These are phyloP conservation scores for Alternaria arbusti DNA, from an alignment of 2,329 filamentous ascomycete species.

Conservation along the genomic window DNA sequence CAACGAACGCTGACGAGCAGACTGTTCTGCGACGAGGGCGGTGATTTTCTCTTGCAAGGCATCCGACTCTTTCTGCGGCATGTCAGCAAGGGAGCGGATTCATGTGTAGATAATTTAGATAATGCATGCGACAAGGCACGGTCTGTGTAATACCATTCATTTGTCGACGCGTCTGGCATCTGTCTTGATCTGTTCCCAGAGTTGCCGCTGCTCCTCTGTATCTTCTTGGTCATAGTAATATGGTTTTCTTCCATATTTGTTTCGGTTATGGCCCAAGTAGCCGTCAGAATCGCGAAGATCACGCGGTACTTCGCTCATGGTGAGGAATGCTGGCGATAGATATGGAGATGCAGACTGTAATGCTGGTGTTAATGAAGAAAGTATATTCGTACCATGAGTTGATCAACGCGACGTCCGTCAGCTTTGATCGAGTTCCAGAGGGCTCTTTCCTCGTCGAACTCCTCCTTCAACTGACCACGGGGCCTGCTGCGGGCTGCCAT, in stretches of 20 bases:
- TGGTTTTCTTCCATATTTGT: not conserved
- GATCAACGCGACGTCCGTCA: slow-evolving; percentile 54
- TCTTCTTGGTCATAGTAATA: not conserved
- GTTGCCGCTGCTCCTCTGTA: not conserved
- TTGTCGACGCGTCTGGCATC: not conserved
- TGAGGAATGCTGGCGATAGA: not conserved
- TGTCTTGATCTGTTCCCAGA: not conserved
- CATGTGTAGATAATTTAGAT: not conserved
- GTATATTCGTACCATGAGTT: slow-evolving; percentile 52
- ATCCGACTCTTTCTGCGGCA: slow-evolving; percentile 39
- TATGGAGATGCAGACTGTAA: not conserved
- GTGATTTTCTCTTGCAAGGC: slow-evolving; percentile 39
- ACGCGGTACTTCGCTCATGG: slow-evolving; percentile 1
- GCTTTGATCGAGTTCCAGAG: slow-evolving; percentile 57
- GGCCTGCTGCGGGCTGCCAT: slow-evolving; percentile 57
- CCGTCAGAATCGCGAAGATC: slow-evolving; percentile 1
- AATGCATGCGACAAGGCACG: not conserved
- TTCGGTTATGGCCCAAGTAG: not conserved
- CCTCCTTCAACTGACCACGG: slow-evolving; percentile 55
- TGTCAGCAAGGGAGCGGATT: slow-evolving; percentile 4
- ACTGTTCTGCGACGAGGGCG: slow-evolving; percentile 38
- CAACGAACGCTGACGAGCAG: slow-evolving; percentile 34
- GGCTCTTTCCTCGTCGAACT: slow-evolving; percentile 58
- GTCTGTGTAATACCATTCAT: not conserved
- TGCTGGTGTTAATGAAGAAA: not conserved